These are phyloP conservation scores for Kandelia obovata DNA, from an alignment of 345 rosid species.

Conservation along the genomic window DNA sequence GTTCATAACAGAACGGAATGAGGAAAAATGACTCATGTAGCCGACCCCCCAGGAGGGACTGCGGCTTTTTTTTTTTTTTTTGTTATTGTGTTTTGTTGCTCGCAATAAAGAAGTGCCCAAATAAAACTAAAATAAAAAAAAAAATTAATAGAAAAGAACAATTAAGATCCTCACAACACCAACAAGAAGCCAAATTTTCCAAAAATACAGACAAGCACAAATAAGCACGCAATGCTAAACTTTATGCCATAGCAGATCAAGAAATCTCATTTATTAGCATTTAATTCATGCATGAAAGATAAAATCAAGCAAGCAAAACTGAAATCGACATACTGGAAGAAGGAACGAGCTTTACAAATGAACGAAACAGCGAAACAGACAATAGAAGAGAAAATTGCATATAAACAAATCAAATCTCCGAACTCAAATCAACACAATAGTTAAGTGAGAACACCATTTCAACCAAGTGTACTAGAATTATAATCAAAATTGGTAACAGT, in stretches of 20 bases:
- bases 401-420: constrained; percentile 2
- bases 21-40: too few relatives aligned
- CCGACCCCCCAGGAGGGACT: too few relatives aligned
- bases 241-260: neutral
- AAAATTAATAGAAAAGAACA: neutral
- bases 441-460: neutral
- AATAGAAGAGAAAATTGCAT: neutral
- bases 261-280: neutral
- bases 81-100: too few relatives aligned
- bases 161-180: neutral
- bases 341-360: neutral
- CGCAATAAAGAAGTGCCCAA: neutral
- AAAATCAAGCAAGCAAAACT: neutral
- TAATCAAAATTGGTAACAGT: constrained; percentile 2
- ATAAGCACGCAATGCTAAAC: neutral
- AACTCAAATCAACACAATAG: neutral
- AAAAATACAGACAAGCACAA: constrained; percentile 2
- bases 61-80: too few relatives aligned
- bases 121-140: neutral
- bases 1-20: too few relatives aligned
- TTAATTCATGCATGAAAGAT: constrained; percentile 1
- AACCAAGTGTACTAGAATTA: neutral
- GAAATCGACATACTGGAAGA: neutral
- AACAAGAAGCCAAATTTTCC: neutral
- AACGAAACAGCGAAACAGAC: constrained; percentile 6